Evolutionary conservation across 345 rosid species (phyloP), one percentile per base, ranked within the genome.

Genomic region (Excoecaria agallocha): DNA sequence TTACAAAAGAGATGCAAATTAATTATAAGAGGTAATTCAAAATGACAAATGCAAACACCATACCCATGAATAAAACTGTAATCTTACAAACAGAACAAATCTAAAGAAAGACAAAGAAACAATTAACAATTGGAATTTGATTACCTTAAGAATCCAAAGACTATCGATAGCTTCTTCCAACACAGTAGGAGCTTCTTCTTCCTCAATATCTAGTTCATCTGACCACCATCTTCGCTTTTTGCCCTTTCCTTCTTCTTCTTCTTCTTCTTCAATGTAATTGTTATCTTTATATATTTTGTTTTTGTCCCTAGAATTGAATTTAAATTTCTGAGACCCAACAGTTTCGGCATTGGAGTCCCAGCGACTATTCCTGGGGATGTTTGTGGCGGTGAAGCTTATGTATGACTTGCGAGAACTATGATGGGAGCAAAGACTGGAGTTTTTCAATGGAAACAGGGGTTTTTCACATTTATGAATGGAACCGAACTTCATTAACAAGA

Each of bases 111-210:
- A 8, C 19, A 17, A 61, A 35, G 17, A 59, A 24, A 30, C 1
- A 30, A 30, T 30, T 30, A 30, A 51, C 56, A 12, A 1, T 3
- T 0, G 39, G 16, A 20, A 66, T 20, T 60, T 16, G n/a, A 63
- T 35, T 74, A 88, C 91, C 89, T 82, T 74, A 55, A 88, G 61
- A 72, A 80, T 79, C 88, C 85, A 86, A 64, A 85, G 15, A 66
- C 78, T 77, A 52, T 82, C 89, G 10, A 88, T 8, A 16, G 38
- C 80, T 74, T 84, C 79, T n/a, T 83, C 84, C 43, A 77, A 82
- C 43, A 78, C 74, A 55, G 68, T 78, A 48, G 78, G 24, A 68
- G 24, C 74, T 48, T 74, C 74, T 35, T 59, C 72, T 8, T 77
- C 77, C 20, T 19, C 49, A 41, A 45, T 50, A 17, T 3, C 19